phyloP scores from a whole-genome alignment of 805 yeast genomes.

The Kazachstania taianensis region DNA sequence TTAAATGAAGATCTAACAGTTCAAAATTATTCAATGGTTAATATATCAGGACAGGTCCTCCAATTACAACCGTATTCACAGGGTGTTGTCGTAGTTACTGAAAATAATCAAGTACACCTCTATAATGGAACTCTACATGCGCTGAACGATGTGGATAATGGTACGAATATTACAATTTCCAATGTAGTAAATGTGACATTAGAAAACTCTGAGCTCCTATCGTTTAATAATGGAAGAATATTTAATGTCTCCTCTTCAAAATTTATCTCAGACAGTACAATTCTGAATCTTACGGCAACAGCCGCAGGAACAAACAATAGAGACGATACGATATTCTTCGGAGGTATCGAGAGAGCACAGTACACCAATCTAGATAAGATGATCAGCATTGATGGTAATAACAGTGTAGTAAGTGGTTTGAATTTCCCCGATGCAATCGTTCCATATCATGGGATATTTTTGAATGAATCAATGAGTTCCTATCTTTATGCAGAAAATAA shows the following conservation, averaged over 20 bases:
- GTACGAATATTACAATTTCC: too few species aligned
- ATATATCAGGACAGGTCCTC: constrained; percentile 13
- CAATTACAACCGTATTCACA: constrained; percentile 14
- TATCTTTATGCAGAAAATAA: neutral
- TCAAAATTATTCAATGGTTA: constrained; percentile 6
- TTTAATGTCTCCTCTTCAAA: constrained; percentile 23
- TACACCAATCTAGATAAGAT: neutral
- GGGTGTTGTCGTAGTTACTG: constrained; percentile 30
- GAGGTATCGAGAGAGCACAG: constrained; percentile 18
- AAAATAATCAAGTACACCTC: constrained; percentile 8
- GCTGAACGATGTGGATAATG: neutral
- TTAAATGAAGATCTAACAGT: constrained; percentile 18
- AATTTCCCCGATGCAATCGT: constrained; percentile 1
- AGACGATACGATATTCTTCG: constrained; percentile 29
- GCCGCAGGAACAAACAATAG: constrained; percentile 20
- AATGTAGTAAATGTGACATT: constrained; percentile 16
- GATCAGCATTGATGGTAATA: neutral
- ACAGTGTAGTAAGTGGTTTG: neutral
- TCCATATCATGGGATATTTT: constrained; percentile 29
- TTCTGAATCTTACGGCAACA: constrained; percentile 17
- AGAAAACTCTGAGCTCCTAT: constrained; percentile 12
- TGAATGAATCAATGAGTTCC: constrained; percentile 1
- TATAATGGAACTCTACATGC: constrained; percentile 18
- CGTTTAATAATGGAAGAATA: constrained; percentile 19
- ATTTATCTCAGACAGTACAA: constrained; percentile 15